Conservation (phyloP, 2,329 filamentous ascomycete genomes). For the Colletotrichum sp. region DNA sequence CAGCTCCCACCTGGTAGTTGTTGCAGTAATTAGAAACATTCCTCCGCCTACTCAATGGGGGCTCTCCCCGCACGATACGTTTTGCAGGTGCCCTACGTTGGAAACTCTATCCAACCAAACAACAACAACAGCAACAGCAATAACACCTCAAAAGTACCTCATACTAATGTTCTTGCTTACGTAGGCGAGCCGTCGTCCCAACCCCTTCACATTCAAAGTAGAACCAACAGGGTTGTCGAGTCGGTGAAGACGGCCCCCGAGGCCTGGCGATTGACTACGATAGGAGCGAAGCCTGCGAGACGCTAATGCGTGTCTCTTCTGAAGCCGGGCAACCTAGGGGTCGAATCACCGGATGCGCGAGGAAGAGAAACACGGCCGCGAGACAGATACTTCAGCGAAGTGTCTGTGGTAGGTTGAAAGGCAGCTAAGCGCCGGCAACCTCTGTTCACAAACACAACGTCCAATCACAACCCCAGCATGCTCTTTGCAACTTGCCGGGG, state of each 20-base stretch:
- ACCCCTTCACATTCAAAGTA: not conserved
- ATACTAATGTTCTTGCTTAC: not conserved
- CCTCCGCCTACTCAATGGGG: not conserved
- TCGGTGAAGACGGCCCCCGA: not conserved
- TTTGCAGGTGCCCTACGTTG: not conserved
- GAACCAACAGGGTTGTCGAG: not conserved
- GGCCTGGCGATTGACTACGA: not conserved
- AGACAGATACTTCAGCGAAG: not conserved
- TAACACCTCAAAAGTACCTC: not conserved
- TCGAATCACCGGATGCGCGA: slow-evolving; percentile 3
- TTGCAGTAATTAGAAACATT: not conserved
- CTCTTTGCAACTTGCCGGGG: not conserved
- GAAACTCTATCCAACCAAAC: not conserved
- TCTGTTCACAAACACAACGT: slow-evolving; percentile 10
- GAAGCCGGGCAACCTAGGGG: not conserved
- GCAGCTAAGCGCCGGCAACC: slow-evolving; percentile 24
- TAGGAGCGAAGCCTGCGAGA: slow-evolving; percentile 2
- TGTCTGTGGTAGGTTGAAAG: not conserved
- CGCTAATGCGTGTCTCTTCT: slow-evolving; percentile 11
- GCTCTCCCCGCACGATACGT: not conserved
- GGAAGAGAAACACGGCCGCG: not conserved
- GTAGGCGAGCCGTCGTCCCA: not conserved
- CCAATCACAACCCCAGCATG: slow-evolving; percentile 21
- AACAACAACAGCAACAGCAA: not conserved
- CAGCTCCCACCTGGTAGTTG: not conserved